Percentiles rank a stretch among this genome's conserved stretches.
These are phyloP conservation scores for Calycina marina DNA, from an alignment of 2,329 filamentous ascomycete genomes.

Conservation along the genomic window DNA sequence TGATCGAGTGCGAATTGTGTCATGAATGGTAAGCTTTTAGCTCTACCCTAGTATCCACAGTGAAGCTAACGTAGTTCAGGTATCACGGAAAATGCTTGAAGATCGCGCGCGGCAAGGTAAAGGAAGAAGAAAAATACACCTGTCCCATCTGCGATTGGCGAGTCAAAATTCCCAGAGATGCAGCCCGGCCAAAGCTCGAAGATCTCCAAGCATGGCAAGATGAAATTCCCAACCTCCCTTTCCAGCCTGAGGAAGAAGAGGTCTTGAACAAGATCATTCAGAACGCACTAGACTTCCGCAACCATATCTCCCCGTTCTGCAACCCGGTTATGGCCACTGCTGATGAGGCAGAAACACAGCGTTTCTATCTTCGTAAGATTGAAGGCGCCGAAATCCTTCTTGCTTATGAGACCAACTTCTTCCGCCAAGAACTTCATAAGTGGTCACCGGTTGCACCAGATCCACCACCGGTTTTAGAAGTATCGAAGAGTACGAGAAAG, in stretches of 20 bases:
- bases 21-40: slow-evolving; percentile 69
- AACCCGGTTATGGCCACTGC: slow-evolving; percentile 68
- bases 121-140: slow-evolving; percentile 96
- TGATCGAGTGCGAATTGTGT: slow-evolving; percentile 98
- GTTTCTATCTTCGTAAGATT: slow-evolving; percentile 93
- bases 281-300: slow-evolving; percentile 70
- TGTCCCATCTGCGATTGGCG: slow-evolving; percentile 97
- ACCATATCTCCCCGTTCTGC: slow-evolving; percentile 67
- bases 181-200: slow-evolving; percentile 86
- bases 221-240: slow-evolving; percentile 67
- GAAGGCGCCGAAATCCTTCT: slow-evolving; percentile 92
- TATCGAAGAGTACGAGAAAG: slow-evolving; percentile 84
- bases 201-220: slow-evolving; percentile 74
- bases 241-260: slow-evolving; percentile 91
- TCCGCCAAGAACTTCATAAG: slow-evolving; percentile 87
- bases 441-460: slow-evolving; percentile 83
- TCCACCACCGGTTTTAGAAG: slow-evolving; percentile 71
- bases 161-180: slow-evolving; percentile 91
- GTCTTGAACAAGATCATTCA: slow-evolving; percentile 75
- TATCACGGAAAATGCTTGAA: slow-evolving; percentile 98
- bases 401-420: slow-evolving; percentile 90
- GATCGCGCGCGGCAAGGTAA: slow-evolving; percentile 92
- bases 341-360: slow-evolving; percentile 75
- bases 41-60: not conserved
- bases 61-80: slow-evolving; percentile 31